Conservation (phyloP, 257 asterid genomes). For the Schizonepeta tenuifolia region DNA sequence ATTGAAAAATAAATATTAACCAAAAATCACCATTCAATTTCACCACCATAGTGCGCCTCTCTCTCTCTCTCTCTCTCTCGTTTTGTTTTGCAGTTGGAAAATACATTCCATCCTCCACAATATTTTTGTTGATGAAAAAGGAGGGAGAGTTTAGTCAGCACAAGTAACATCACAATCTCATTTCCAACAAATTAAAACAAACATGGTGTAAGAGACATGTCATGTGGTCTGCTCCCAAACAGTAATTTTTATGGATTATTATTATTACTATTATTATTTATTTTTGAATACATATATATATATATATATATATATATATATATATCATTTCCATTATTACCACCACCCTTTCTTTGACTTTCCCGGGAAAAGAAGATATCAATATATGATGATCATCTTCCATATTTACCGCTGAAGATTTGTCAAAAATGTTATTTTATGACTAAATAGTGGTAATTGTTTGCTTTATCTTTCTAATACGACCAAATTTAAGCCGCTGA, state of each 20-base stretch:
- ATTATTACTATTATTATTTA: neutral
- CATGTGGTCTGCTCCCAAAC: slow-evolving; percentile 49
- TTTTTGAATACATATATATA: too few relatives aligned
- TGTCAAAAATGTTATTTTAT: neutral
- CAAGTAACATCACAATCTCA: slow-evolving; percentile 36
- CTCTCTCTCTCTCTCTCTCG: slow-evolving; percentile 33
- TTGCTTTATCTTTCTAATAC: too few relatives aligned
- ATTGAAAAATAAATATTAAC: too few relatives aligned
- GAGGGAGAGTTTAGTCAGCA: slow-evolving; percentile 36
- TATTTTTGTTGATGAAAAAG: slow-evolving; percentile 24
- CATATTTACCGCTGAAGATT: slow-evolving; percentile 12
- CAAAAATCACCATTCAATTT: neutral
- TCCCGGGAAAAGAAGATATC: neutral
- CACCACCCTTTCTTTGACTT: slow-evolving; percentile 18
- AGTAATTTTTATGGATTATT: neutral
- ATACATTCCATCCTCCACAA: slow-evolving; percentile 44
- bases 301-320: too few relatives aligned
- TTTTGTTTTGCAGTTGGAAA: slow-evolving; percentile 28
- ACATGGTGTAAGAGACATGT: slow-evolving; percentile 40
- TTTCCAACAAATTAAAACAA: slow-evolving; percentile 29
- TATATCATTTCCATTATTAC: slow-evolving; percentile 14
- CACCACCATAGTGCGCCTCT: slow-evolving; percentile 44
- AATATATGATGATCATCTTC: neutral
- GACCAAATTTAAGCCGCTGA: slow-evolving; percentile 23
- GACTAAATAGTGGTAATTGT: slow-evolving; percentile 1